Evolutionary conservation across 1,139 yeast genomes (phyloP).

Genomic region (Sugiyamaella novakii): DNA sequence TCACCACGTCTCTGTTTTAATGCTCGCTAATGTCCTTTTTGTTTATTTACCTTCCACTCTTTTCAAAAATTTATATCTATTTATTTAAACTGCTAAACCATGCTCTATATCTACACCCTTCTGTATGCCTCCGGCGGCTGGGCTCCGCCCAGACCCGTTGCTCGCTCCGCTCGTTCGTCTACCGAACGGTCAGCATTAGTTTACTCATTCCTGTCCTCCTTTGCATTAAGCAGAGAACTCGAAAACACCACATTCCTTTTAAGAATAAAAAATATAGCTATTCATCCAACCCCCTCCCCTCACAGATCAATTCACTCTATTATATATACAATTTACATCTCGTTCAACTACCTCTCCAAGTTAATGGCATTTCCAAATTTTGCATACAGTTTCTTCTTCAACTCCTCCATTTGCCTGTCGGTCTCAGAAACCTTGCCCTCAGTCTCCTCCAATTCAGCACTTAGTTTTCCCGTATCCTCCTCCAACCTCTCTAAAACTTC

Average conservation of each 20-base stretch:
- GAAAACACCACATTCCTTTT: too few species aligned
- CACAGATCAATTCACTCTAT: too few species aligned
- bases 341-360: conserved; percentile 57
- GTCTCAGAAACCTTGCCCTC: conserved; percentile 54
- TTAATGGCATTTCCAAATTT: conserved; percentile 91
- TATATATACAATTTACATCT: too few species aligned
- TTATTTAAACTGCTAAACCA: conserved; percentile 5
- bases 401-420: conserved; percentile 55
- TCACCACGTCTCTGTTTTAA: too few species aligned
- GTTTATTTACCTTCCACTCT: too few species aligned
- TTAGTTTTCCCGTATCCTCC: conserved; percentile 55
- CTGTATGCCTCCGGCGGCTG: conserved; percentile 6
- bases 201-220: too few species aligned
- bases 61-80: conserved; percentile 3
- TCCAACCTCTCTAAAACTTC: conserved; percentile 72
- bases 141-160: conserved; percentile 6
- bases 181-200: too few species aligned
- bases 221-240: too few species aligned
- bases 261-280: too few species aligned
- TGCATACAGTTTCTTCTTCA: conserved; percentile 77
- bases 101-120: not conserved
- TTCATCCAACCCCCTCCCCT: too few species aligned
- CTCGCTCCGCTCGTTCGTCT: conserved; percentile 4
- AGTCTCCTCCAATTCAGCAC: conserved; percentile 50
- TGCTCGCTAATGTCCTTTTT: too few species aligned